Base-by-base conservation (phyloP, 192 early-diverging fungal species). In the Rhizophagus clarus region DNA sequence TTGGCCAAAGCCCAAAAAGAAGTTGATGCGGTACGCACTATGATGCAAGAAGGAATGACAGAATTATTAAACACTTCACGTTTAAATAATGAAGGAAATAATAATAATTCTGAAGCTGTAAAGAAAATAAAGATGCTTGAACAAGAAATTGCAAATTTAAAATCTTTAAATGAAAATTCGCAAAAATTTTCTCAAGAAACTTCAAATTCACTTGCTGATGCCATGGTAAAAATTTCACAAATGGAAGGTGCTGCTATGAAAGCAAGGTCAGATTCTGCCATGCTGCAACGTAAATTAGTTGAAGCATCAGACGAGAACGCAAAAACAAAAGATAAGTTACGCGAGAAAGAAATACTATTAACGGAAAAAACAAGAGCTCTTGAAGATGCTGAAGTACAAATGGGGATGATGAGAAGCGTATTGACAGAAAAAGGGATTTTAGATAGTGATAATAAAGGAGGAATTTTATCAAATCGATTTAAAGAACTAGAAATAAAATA, bases 301-400 rank as follows among this genome's bases (percentile, higher is more conserved):
- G 88, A 88, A 60, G 72, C 82, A 49, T 74, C 76, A 29, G 88
- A 88, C 51, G 82, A 85, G 22, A 81, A 85, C 22, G 74, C 82
- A 14, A 31, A 75, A 45, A 34, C 85, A 31, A 84, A 84, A 32
- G 77, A 83, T 26, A 49, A 81, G 31, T 34, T 88, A 75, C 82
- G 82, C 32, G 85, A 83, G 28, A 86, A 82, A 37, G 88, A 90
- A 79, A 79, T 81, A 20, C 17, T 71, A 0, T 47, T 91, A 2
- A 77, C 78, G 12, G 85, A 88, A 68, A 81, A 82, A 74, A 60
- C 84, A 9, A 49, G 73, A 14, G 83, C 86, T 37, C 83, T 88
- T 63, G 89, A 91, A 63, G 88, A 86, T 69, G 82, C 82, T 56
- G 84, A 88, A 69, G 83, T 85, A 7, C 84, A 89, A 61, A 42